Conservation (phyloP, 2,329 filamentous ascomycete genomes). For the Penicillium fuscoglaucum region DNA sequence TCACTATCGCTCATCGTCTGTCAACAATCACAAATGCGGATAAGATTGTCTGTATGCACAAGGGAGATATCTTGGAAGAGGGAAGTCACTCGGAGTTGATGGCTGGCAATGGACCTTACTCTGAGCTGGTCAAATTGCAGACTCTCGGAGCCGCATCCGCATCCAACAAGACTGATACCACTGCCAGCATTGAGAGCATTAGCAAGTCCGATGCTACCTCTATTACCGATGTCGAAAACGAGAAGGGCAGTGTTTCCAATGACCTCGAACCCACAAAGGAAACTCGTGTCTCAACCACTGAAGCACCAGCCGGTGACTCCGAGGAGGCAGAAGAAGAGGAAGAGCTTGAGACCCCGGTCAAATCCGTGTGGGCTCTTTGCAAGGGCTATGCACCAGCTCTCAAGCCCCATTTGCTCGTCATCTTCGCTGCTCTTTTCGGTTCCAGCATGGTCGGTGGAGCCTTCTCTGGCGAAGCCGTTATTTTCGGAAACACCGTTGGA, state of each 20-base stretch:
- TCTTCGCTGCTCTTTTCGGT: slow-evolving; percentile 53
- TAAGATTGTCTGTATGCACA: slow-evolving; percentile 57
- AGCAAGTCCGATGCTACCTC: slow-evolving; percentile 32
- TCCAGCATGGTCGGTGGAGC: slow-evolving; percentile 57
- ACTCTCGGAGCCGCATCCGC: slow-evolving; percentile 54
- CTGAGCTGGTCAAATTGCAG: slow-evolving; percentile 27
- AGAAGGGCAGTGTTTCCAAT: slow-evolving; percentile 16
- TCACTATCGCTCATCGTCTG: slow-evolving; percentile 67
- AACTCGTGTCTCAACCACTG: slow-evolving; percentile 16
- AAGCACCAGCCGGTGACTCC: slow-evolving; percentile 16
- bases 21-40: slow-evolving; percentile 58
- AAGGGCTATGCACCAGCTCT: slow-evolving; percentile 31
- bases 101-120: slow-evolving; percentile 43
- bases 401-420: slow-evolving; percentile 44
- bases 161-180: slow-evolving; percentile 49
- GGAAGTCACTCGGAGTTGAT: slow-evolving; percentile 55
- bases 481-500: slow-evolving; percentile 63
- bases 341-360: slow-evolving; percentile 28
- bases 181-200: slow-evolving; percentile 47
- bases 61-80: slow-evolving; percentile 53
- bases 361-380: slow-evolving; percentile 31
- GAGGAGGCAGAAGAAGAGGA: slow-evolving; percentile 28
- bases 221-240: slow-evolving; percentile 25
- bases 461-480: slow-evolving; percentile 58
- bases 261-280: slow-evolving; percentile 16